Evolutionary conservation across 1,139 yeast genomes (phyloP).

Genomic region (Pichia sp.): DNA sequence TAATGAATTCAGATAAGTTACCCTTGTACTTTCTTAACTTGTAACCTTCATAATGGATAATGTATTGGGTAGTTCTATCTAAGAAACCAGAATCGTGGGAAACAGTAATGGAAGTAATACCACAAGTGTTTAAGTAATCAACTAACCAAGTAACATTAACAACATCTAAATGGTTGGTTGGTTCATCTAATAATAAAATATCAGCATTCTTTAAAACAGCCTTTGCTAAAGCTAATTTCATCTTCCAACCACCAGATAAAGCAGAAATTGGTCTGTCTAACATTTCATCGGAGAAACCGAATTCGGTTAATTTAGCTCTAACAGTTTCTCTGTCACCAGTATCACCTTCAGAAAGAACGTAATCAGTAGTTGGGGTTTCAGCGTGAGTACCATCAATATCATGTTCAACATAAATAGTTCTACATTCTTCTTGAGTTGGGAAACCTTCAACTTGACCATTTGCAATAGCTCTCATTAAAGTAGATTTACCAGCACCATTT

Average conservation of each 20-base stretch:
- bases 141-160: constrained; percentile 99
- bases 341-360: constrained; percentile 50
- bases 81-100: constrained; percentile 99
- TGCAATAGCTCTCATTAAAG: constrained; percentile 99
- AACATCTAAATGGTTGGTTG: constrained; percentile 99
- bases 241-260: constrained; percentile 99
- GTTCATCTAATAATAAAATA: constrained; percentile 96
- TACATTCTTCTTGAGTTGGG: constrained; percentile 98
- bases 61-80: constrained; percentile 95
- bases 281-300: constrained; percentile 91
- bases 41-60: constrained; percentile 99
- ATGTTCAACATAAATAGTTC: constrained; percentile 99
- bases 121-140: constrained; percentile 97
- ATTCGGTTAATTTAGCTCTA: constrained; percentile 71
- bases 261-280: constrained; percentile 88
- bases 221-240: constrained; percentile 98
- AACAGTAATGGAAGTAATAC: constrained; percentile 95
- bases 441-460: constrained; percentile 99
- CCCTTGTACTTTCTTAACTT: constrained; percentile 99
- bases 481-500: constrained; percentile 99
- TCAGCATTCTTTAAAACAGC: constrained; percentile 99
- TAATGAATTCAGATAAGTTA: constrained; percentile 96
- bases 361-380: constrained; percentile 87
- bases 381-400: constrained; percentile 98
- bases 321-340: constrained; percentile 70